phyloP scores from a whole-genome alignment of 352 stramenopile species.

The Aphanomyces astaci region DNA sequence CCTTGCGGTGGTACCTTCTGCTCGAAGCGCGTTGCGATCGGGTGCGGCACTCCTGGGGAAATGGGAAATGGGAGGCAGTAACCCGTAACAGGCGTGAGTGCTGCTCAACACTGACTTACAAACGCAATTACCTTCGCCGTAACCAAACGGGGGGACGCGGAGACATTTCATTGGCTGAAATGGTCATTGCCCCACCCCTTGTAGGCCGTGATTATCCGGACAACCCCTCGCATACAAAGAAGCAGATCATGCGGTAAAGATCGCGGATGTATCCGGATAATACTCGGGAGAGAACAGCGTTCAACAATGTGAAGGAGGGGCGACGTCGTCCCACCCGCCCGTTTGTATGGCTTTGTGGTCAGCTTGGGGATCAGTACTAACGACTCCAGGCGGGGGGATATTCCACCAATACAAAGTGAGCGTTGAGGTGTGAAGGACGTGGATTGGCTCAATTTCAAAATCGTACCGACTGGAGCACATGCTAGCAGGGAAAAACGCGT shows the following conservation, averaged over 20 bases:
- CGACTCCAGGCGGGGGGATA: neutral
- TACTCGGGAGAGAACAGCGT: neutral
- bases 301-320: conserved; percentile 1
- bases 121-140: conserved; percentile 10
- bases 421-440: neutral
- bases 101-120: conserved; percentile 23
- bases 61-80: conserved; percentile 18
- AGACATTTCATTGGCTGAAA: conserved; percentile 2
- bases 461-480: neutral
- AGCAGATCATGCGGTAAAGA: neutral
- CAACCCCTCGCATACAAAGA: neutral
- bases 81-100: conserved; percentile 20
- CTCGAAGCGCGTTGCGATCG: neutral
- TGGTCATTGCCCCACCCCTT: neutral
- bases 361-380: neutral
- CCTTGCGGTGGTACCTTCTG: neutral
- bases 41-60: conserved; percentile 9
- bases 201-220: neutral
- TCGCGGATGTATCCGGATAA: neutral
- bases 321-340: neutral
- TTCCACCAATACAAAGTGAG: neutral
- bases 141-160: neutral
- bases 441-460: neutral
- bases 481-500: neutral
- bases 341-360: neutral